Base-by-base conservation (phyloP, 306 rosid genomes). In the Lablab purpureus region DNA sequence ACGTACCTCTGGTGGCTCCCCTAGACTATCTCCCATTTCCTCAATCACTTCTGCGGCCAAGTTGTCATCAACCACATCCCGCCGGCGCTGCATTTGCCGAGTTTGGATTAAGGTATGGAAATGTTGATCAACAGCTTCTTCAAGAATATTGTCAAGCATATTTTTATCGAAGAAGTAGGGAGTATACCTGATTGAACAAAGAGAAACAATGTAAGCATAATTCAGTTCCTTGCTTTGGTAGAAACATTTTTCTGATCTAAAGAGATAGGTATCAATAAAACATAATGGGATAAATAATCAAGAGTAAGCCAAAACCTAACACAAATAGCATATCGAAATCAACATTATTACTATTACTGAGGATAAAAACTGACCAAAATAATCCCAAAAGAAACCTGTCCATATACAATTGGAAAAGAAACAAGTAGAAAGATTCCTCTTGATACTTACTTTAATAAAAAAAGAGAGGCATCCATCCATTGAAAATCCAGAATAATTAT, bases 101-200 rank as follows among this genome's bases (percentile, higher is more conserved):
- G 99, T 91, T 88, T 91, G 96, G 81, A 96, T 91, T 87, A 96
- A 84, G 71, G 91, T 76, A 80, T 93, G 91, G 90, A 96, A 96
- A 84, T 93, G 98, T 80, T 91, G 98, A 86, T 96, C 99, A 67
- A 93, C 98, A 62, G 99, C 94, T 79, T 93, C 98, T 88, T 96
- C 98, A 80, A 96, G 99, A 87, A 93, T 93, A 87, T 93, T 89
- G 87, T 96, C 99, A 52, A 96, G 98, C 91, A 90, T 89, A 81
- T 81, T 84, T 86, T 96, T 96, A 86, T 96, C 99, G 75, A 96
- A 93, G 85, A 96, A 96, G 88, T 93, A 96, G 52, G 99, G 99
- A 55, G 98, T 93, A 79, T 96, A 96, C 98, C 99, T 96, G 90
- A 78, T 51, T 74, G 60, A 84, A 76, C 43, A 86, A 87, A 84